Base-by-base conservation (phyloP, 2,329 filamentous ascomycete species). In the Trichophyton simii region DNA sequence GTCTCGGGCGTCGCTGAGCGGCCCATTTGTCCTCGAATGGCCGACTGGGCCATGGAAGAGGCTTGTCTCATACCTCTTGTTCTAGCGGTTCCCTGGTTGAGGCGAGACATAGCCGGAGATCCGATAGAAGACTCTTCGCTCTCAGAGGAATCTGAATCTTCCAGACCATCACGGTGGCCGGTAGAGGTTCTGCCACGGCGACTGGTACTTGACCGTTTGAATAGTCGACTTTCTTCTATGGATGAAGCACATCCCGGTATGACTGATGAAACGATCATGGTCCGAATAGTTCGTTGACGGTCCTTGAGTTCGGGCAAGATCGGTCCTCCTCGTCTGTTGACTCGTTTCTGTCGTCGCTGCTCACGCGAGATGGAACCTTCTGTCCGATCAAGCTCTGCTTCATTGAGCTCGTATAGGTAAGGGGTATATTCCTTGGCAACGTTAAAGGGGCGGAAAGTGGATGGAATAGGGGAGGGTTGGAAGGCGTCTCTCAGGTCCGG, bases 251-350 rank as follows among this genome's bases (percentile, higher is more conserved):
- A 89, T 25, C 92, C 94, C 15, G 94, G 94, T 62, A 99, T 83
- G 20, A 95, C 91, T 2, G 89, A 91, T 8, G 92, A 96, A 1
- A 99, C 90, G 59, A 97, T 83, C 66, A 96, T 81, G 0, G 92
- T 96, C 55, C 94, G 85, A 61, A 97, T 92, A 0, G 94, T 97
- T 59, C 92, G 85, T 75, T 94, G 92, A 60, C 91, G 84, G 68
- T 99, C 94, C 72, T 95, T 96, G 62, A 99, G 84, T 75, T 99
- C 94, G n/a, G 94, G 94, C 46, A 99, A 78, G 63, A 89, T 88
- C 4, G 94, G 94, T 0, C 94, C 94, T 65, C 94, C 94, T 68
- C 94, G 85, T 65, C 94, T 83, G 72, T 96, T 97, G 68, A 96
- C 89, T 57, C 94, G 85, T 77, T 99, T 99, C 76, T 97, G 91